Percentiles rank a stretch among this genome's conserved stretches.
phyloP scores from a whole-genome alignment of 2,329 filamentous ascomycete species.

The Anthostomella pinea region DNA sequence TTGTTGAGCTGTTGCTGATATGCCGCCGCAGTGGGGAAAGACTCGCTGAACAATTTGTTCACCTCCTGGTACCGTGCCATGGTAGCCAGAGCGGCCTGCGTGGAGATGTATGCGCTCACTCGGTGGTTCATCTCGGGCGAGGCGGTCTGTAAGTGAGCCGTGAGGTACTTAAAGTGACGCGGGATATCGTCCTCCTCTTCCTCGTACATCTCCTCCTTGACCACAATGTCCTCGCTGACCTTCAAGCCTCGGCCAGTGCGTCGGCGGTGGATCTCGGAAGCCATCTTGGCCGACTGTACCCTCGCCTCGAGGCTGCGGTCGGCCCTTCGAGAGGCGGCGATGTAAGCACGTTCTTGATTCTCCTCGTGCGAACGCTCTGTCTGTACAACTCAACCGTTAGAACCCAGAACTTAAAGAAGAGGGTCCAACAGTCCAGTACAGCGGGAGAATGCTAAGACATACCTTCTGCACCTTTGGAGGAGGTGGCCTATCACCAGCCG shows the following conservation, averaged over 20 bases:
- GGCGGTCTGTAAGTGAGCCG: slow-evolving; percentile 58
- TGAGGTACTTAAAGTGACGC: slow-evolving; percentile 62
- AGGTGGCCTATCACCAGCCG: slow-evolving; percentile 29
- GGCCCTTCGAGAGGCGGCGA: slow-evolving; percentile 82
- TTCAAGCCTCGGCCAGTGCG: slow-evolving; percentile 79
- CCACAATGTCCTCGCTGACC: slow-evolving; percentile 81
- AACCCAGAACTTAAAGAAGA: neutral
- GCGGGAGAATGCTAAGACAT: slow-evolving; percentile 6
- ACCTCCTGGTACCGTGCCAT: slow-evolving; percentile 44
- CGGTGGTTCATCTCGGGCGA: slow-evolving; percentile 61
- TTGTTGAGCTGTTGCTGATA: slow-evolving; percentile 30
- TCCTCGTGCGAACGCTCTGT: slow-evolving; percentile 76
- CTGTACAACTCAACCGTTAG: slow-evolving; percentile 39
- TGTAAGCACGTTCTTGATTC: slow-evolving; percentile 85
- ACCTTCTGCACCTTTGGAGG: slow-evolving; percentile 36
- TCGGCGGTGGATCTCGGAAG: slow-evolving; percentile 87
- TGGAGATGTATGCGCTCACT: slow-evolving; percentile 48
- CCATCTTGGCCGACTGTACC: slow-evolving; percentile 80
- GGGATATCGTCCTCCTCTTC: slow-evolving; percentile 84
- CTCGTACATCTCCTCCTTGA: slow-evolving; percentile 94
- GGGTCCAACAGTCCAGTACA: neutral
- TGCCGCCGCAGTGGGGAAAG: slow-evolving; percentile 40
- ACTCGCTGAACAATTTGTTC: slow-evolving; percentile 45
- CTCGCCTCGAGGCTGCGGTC: slow-evolving; percentile 86
- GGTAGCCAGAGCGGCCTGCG: slow-evolving; percentile 42